phyloP scores from a whole-genome alignment of 2,329 filamentous ascomycete genomes.

The Domatiomyces globalis region DNA sequence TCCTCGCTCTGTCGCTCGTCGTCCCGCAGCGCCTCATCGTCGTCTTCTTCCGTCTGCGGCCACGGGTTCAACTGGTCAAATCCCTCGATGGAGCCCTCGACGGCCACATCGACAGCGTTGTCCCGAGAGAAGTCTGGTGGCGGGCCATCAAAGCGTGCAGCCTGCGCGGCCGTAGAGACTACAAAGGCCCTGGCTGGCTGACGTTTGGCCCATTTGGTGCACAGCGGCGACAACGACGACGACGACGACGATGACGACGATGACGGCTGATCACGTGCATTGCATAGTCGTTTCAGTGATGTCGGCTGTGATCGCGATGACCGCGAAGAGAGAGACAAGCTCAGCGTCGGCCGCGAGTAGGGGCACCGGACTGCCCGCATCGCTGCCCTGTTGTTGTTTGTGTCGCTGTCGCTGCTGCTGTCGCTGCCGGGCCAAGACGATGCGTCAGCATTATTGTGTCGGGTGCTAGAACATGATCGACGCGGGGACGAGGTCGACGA shows the following conservation, averaged over 20 bases:
- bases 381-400: background rate
- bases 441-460: background rate
- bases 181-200: background rate
- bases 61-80: background rate
- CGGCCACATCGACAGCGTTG: background rate
- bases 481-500: no score
- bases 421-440: background rate
- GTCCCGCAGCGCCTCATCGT: background rate
- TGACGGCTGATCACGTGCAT: background rate
- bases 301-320: background rate
- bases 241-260: background rate
- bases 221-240: background rate
- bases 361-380: background rate
- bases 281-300: background rate
- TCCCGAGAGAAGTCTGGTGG: background rate
- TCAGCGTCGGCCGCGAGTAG: background rate
- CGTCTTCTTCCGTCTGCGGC: slow-evolving; percentile 1
- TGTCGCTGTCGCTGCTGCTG: background rate
- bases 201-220: background rate
- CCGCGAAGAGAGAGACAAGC: background rate
- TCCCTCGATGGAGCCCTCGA: slow-evolving; percentile 1
- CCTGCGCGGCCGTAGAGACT: background rate
- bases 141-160: background rate
- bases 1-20: background rate
- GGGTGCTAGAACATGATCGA: background rate